These are phyloP conservation scores for Pleurotus platypus DNA, from an alignment of 768 basidiomycete genomes.

Conservation along the genomic window DNA sequence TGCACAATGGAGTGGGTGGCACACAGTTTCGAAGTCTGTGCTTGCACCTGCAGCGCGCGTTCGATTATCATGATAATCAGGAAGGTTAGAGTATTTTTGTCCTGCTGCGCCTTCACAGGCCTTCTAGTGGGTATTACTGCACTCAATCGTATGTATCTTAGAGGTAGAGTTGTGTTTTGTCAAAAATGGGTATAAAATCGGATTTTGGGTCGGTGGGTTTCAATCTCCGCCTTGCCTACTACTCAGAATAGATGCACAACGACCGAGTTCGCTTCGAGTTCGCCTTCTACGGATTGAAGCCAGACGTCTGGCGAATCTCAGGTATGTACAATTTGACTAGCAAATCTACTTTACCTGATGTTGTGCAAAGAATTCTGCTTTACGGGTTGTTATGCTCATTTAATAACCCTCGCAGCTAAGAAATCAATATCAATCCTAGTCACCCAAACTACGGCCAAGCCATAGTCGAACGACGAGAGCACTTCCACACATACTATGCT, in stretches of 20 bases:
- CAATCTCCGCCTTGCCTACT: too few relatives aligned
- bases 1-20: too few relatives aligned
- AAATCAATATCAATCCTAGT: slow-evolving; percentile 77
- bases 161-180: too few relatives aligned
- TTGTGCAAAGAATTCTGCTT: slow-evolving; percentile 84
- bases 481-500: slow-evolving; percentile 99
- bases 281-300: slow-evolving; percentile 97
- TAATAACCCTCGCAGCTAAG: slow-evolving; percentile 75
- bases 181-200: too few relatives aligned
- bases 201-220: too few relatives aligned
- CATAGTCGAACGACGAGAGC: slow-evolving; percentile 99
- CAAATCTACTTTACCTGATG: neutral
- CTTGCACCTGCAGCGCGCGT: too few relatives aligned
- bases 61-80: too few relatives aligned
- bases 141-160: too few relatives aligned
- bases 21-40: too few relatives aligned
- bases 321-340: slow-evolving; percentile 36
- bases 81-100: too few relatives aligned
- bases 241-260: slow-evolving; percentile 90
- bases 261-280: slow-evolving; percentile 99
- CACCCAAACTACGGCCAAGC: slow-evolving; percentile 91
- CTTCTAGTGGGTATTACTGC: too few relatives aligned
- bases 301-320: slow-evolving; percentile 97
- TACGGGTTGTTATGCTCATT: slow-evolving; percentile 89
- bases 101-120: too few relatives aligned